Evolutionary conservation across 1,284 basidiomycete species (phyloP).

Genomic region (Sanghuangporus baumii): DNA sequence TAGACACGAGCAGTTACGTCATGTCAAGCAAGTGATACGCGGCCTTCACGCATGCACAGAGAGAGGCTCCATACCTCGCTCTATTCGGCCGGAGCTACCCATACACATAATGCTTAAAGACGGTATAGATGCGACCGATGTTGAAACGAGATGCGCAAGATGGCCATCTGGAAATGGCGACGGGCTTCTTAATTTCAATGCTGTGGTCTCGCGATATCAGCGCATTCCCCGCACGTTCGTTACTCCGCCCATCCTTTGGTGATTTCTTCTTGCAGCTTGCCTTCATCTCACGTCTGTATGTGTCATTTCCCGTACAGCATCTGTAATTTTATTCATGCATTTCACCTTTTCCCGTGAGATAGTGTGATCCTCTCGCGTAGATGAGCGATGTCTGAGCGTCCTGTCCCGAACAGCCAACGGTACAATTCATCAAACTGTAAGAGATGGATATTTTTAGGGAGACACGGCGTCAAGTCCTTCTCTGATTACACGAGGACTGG

Average conservation of each 20-base stretch:
- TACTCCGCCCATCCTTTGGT: too few relatives aligned
- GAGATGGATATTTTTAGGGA: too few relatives aligned
- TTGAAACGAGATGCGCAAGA: neutral
- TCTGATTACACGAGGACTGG: too few relatives aligned
- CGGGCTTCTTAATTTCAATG: neutral
- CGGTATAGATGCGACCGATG: neutral
- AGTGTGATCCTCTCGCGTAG: neutral
- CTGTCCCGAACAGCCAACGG: too few relatives aligned
- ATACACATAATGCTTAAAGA: neutral
- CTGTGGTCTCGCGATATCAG: neutral
- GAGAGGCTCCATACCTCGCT: too few relatives aligned
- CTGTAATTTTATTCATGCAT: neutral
- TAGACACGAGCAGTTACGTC: constrained; percentile 74
- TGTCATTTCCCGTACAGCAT: neutral
- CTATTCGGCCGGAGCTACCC: neutral
- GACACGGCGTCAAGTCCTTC: too few relatives aligned
- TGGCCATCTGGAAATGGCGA: neutral
- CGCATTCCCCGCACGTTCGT: neutral
- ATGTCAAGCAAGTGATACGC: constrained; percentile 62
- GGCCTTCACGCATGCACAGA: neutral
- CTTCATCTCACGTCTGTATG: neutral
- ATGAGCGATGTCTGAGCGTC: too few relatives aligned
- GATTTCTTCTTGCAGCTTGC: neutral
- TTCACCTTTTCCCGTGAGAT: neutral
- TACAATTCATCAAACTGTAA: too few relatives aligned